Base-by-base conservation (phyloP, 495 filamentous ascomycete species). In the Penicillium chermesinum region DNA sequence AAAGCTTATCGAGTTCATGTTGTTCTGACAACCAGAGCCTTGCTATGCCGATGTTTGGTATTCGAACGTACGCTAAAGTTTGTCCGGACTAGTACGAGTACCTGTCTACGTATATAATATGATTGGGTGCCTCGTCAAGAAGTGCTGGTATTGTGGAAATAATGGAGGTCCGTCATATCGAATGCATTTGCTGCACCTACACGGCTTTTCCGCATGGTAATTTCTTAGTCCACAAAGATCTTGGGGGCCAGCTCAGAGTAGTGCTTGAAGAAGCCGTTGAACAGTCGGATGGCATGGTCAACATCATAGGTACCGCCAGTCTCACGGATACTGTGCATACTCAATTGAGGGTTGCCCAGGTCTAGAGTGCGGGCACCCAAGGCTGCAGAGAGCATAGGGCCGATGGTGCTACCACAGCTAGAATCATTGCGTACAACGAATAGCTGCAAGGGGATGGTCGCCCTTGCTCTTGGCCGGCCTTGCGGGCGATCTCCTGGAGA, bases 391-490 rank as follows among this genome's bases (percentile, higher is more conserved):
- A 97, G 72, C 88, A 95, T 95, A 10, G 93, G 93, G 0, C 93
- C 93, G 59, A 99, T 99, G 22, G 93, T 99, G 69, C 87, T 88
- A 41, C 93, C 93, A 60, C 93, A 99, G 44, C 85, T 80, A 0
- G 84, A 89, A 61, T 99, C 93, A 61, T 99, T 99, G 60, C 89
- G 82, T 41, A 96, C 93, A 22, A 99, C 94, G 58, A 97, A 96
- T 30, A 96, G 67, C 69, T 99, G 93, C 53, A 99, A 72, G 12
- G 94, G 93, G 27, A 96, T 88, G 30, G 78, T 77, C 41, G 66
- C 59, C 66, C 56, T 35, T 58, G 71, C 67, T 74, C 55, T 33
- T 74, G 59, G 9, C 64, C 61, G 7, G 81, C 78, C 47, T 84
- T 75, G 42, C 79, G 81, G 7, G 93, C 93, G 27, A 82, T 80